Conservation (phyloP, 306 rosid genomes). For the Prunus kanzakura region DNA sequence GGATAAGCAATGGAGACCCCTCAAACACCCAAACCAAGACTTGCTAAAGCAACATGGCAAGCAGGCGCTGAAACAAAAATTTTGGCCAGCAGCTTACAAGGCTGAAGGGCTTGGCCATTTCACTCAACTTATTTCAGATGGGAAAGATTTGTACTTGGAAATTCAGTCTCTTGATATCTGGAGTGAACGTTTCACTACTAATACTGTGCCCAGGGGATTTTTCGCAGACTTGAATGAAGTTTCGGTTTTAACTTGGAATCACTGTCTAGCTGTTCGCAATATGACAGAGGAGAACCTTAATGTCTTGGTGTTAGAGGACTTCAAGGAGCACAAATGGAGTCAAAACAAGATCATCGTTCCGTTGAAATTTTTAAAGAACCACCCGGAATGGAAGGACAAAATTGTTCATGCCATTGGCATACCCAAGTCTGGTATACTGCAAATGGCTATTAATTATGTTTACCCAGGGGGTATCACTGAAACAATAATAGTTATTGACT, state of each 20-base stretch:
- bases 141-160: background rate
- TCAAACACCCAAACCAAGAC: background rate
- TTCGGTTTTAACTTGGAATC: background rate
- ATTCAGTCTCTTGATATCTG: background rate
- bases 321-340: background rate
- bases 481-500: too few species aligned
- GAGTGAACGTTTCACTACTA: background rate
- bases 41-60: background rate
- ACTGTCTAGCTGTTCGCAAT: background rate
- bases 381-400: background rate
- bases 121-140: background rate
- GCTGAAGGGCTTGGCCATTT: too few species aligned
- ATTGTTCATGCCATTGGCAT: background rate
- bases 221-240: background rate
- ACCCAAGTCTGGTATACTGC: too few species aligned
- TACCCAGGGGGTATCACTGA: too few species aligned
- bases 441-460: too few species aligned
- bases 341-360: background rate
- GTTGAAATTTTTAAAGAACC: background rate
- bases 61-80: background rate
- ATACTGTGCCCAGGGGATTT: background rate
- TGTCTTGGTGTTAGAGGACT: background rate
- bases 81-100: too few species aligned
- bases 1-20: background rate
- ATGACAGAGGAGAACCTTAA: background rate